Percentiles rank a stretch among this genome's conserved stretches.
These are phyloP conservation scores for Tolypocladium amazonense DNA, from an alignment of 2,329 filamentous ascomycete genomes.

Conservation along the genomic window DNA sequence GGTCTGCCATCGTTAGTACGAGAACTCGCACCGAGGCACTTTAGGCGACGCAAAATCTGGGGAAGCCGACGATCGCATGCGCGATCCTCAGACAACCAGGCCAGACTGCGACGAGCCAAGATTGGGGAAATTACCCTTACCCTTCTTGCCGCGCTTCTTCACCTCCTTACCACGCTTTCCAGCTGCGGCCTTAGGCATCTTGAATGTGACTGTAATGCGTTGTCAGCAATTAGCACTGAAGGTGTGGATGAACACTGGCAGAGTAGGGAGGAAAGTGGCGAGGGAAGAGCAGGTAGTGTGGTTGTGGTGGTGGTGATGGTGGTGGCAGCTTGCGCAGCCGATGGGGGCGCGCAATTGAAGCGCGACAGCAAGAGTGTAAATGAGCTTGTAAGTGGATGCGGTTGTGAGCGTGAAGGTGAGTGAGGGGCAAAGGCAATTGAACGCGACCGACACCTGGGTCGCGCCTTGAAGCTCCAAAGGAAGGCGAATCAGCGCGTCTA, in stretches of 20 bases:
- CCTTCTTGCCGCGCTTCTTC: slow-evolving; percentile 50
- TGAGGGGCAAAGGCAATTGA: slow-evolving; percentile 18
- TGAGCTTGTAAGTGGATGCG: neutral
- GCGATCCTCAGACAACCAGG: neutral
- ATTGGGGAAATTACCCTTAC: slow-evolving; percentile 25
- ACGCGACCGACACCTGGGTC: neutral
- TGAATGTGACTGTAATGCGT: slow-evolving; percentile 21
- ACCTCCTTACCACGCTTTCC: slow-evolving; percentile 44
- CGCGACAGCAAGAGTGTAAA: neutral
- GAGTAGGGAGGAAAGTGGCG: neutral
- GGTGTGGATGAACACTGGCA: neutral
- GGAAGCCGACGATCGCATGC: neutral
- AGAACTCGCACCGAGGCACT: slow-evolving; percentile 4
- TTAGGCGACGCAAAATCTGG: neutral
- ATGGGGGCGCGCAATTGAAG: neutral
- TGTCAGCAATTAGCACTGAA: neutral
- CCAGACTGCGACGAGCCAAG: neutral
- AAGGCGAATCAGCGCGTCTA: slow-evolving; percentile 10
- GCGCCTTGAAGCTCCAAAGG: slow-evolving; percentile 22
- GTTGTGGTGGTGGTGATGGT: slow-evolving; percentile 12
- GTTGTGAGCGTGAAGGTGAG: slow-evolving; percentile 6
- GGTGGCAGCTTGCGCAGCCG: neutral
- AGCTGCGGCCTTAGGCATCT: slow-evolving; percentile 47
- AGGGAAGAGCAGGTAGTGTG: slow-evolving; percentile 7
- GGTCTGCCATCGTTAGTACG: slow-evolving; percentile 47